These are phyloP conservation scores for Penicillium griseofulvum DNA, from an alignment of 2,329 filamentous ascomycete genomes.

Conservation along the genomic window DNA sequence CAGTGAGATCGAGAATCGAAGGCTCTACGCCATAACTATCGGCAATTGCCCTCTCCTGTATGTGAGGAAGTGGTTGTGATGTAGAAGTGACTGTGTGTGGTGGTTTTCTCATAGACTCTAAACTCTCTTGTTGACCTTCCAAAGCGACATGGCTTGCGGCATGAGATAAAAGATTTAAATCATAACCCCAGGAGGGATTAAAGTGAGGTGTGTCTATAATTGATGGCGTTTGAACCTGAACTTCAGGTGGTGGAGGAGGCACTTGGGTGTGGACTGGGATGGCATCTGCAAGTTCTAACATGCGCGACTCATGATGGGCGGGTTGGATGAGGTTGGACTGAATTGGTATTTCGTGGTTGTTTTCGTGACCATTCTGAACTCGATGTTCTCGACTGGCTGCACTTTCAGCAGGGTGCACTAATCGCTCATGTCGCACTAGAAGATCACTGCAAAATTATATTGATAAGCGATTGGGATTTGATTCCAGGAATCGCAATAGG, in stretches of 20 bases:
- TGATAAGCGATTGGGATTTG: constrained; percentile 22
- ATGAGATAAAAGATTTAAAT: constrained; percentile 49
- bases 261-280: constrained; percentile 42
- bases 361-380: constrained; percentile 26
- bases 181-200: constrained; percentile 52
- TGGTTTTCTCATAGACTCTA: constrained; percentile 39
- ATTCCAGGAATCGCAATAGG: background rate
- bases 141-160: constrained; percentile 50
- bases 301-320: constrained; percentile 42
- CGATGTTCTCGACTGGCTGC: constrained; percentile 41
- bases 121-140: constrained; percentile 44
- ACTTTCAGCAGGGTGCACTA: constrained; percentile 48
- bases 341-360: constrained; percentile 33
- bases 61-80: constrained; percentile 35
- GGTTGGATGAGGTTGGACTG: constrained; percentile 39
- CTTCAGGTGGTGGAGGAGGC: constrained; percentile 35
- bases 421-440: constrained; percentile 50
- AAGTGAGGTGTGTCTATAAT: constrained; percentile 47
- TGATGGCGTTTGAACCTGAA: constrained; percentile 38
- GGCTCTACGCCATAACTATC: constrained; percentile 46
- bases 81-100: constrained; percentile 31
- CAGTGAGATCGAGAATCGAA: constrained; percentile 46
- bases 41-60: constrained; percentile 39
- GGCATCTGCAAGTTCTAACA: constrained; percentile 47
- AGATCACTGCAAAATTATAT: constrained; percentile 40